Base-by-base conservation (phyloP, 2,329 filamentous ascomycete genomes). In the Paramyrothecium sp. region DNA sequence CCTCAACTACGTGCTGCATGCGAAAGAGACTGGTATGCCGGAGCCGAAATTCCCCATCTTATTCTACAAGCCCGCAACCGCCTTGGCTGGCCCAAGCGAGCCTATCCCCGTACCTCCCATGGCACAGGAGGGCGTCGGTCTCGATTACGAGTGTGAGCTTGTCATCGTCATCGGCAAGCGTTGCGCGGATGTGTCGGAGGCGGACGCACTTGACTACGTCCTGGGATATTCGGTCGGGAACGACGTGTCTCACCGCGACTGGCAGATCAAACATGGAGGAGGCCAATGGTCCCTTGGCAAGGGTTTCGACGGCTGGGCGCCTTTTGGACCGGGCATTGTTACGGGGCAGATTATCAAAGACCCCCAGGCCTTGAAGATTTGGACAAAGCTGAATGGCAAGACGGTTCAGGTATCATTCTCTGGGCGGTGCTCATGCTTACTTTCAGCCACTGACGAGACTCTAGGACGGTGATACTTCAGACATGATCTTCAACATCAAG, bases 91-190 rank as follows among this genome's bases (percentile, higher is more conserved):
- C 2, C 89, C 89, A 0, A 77, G 72, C 2, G 86, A 89, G 63
- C 77, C 86, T 1, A 88, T 92, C 54, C 88, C 88, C 2, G 78
- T 94, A 38, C 83, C 86, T 21, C 66, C 73, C 2, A 75, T 89
- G 58, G 89, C 88, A 0, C 89, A 92, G 71, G 79, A 87, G 59
- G 79, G 78, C 51, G 75, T 77, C n/a, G 86, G 87, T 0, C 75
- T 91, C 19, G 90, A 93, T 73, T 93, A 93, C 72, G 90, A 94
- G 74, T 91, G 89, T 69, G 90, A 94, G 74, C 80, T 94, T 7
- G 88, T 92, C 16, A 79, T 86, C 41, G 78, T 93, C 10, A 91
- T 93, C 60, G 88, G 89, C 22, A 88, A 87, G 71, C 76, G 82
- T 58, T 88, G 86, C 58, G 73, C 77, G 48, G 81, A 92, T 67